These are phyloP conservation scores for Chaetomiaceae sp. DNA, from an alignment of 2,329 filamentous ascomycete species.

Conservation along the genomic window DNA sequence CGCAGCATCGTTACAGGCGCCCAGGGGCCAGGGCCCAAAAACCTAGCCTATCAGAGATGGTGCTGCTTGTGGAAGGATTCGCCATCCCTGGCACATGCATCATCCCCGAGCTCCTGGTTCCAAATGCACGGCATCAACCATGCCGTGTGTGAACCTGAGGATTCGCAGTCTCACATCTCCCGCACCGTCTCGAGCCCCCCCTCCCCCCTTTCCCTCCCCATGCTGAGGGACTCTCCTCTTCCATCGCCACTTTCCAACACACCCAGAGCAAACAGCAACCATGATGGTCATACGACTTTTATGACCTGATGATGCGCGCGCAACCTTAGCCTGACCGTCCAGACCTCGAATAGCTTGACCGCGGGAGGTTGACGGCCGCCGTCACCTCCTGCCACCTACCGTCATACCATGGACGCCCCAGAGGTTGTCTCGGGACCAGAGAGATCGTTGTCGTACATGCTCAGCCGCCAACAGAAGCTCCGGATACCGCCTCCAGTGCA, in stretches of 20 bases:
- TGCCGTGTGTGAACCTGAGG: background rate
- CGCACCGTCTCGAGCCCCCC: background rate
- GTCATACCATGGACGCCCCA: constrained; percentile 11
- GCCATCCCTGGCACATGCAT: background rate
- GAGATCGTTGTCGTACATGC: constrained; percentile 14
- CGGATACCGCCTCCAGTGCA: constrained; percentile 13
- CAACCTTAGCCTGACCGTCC: background rate
- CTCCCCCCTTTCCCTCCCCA: background rate
- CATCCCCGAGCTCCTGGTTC: background rate
- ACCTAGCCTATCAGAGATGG: background rate
- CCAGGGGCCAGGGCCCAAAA: background rate
- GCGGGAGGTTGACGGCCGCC: constrained; percentile 1
- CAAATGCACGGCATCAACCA: background rate
- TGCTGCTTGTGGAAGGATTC: background rate
- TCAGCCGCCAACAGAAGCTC: constrained; percentile 10
- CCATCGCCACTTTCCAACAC: background rate
- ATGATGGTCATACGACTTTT: constrained; percentile 4
- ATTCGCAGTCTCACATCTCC: background rate
- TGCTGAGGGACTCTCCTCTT: background rate
- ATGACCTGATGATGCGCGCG: background rate
- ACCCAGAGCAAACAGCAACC: background rate
- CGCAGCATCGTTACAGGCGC: background rate
- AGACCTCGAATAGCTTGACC: background rate
- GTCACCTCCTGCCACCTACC: constrained; percentile 1
- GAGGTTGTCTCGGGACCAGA: constrained; percentile 10